A percentile compares a stretch with the other conserved stretches of the same genome.
Evolutionary conservation across 306 rosid species (phyloP).

Genomic region (Gastrolobium bilobum): DNA sequence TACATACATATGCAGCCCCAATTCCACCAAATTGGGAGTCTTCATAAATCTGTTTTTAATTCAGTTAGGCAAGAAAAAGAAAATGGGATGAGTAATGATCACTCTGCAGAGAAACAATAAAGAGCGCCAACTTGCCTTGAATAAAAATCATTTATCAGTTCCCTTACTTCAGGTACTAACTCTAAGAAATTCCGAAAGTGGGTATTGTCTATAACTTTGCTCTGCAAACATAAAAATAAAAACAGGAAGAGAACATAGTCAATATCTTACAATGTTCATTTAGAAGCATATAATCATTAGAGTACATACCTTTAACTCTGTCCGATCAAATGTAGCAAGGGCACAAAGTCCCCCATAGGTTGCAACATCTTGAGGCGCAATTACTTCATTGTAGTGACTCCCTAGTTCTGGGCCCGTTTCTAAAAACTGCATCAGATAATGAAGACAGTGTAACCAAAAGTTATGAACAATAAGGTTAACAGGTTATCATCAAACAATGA

Average conservation of each 20-base stretch:
- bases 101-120: conserved; percentile 7
- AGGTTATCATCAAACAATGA: conserved; percentile 5
- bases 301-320: conserved; percentile 85
- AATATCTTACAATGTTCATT: conserved; percentile 5
- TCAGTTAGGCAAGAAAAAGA: neutral
- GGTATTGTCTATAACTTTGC: conserved; percentile 90
- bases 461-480: neutral
- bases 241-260: conserved; percentile 40
- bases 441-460: conserved; percentile 15
- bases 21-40: conserved; percentile 18
- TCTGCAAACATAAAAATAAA: conserved; percentile 64
- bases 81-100: neutral
- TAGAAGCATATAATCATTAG: conserved; percentile 13
- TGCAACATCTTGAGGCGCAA: conserved; percentile 98
- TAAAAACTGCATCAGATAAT: conserved; percentile 72
- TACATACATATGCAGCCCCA: neutral
- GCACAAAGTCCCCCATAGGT: conserved; percentile 99
- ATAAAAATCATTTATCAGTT: conserved; percentile 94
- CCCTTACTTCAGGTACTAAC: conserved; percentile 96
- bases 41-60: conserved; percentile 6
- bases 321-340: conserved; percentile 93
- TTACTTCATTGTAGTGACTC: conserved; percentile 86
- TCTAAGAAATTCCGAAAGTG: conserved; percentile 92
- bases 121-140: conserved; percentile 70
- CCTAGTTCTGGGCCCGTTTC: conserved; percentile 85